A percentile compares a stretch with the other conserved stretches of the same genome.
These are phyloP conservation scores for Tulasnella sp. DNA, from an alignment of 768 basidiomycete genomes.

Conservation along the genomic window DNA sequence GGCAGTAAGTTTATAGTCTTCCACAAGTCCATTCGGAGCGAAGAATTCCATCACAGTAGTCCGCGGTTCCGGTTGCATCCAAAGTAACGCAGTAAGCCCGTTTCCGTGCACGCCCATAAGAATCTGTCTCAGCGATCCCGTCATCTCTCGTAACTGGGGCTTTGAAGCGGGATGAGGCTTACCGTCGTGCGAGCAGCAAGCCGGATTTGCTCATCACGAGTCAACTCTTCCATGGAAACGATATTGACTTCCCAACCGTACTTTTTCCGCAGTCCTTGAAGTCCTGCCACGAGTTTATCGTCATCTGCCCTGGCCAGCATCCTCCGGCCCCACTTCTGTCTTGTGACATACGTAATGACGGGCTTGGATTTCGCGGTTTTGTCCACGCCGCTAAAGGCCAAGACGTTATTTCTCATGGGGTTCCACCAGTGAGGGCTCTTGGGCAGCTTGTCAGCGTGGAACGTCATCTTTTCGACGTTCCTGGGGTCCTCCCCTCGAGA, in stretches of 20 bases:
- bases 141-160: conserved; percentile 49
- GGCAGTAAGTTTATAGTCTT: conserved; percentile 63
- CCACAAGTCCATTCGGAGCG: conserved; percentile 65
- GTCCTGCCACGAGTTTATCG: conserved; percentile 26
- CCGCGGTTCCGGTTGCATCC: conserved; percentile 64
- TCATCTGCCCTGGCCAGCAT: conserved; percentile 28
- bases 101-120: conserved; percentile 81
- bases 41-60: conserved; percentile 80
- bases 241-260: conserved; percentile 39
- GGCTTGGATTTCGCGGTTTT: conserved; percentile 31
- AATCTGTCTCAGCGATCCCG: conserved; percentile 44
- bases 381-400: conserved; percentile 25
- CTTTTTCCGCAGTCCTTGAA: conserved; percentile 26
- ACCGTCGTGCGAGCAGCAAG: conserved; percentile 29
- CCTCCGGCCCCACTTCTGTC: conserved; percentile 39
- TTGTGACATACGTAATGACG: conserved; percentile 31
- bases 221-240: conserved; percentile 30
- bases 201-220: conserved; percentile 29
- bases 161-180: conserved; percentile 59
- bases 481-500: conserved; percentile 44
- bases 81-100: conserved; percentile 71
- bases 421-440: conserved; percentile 79
- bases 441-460: conserved; percentile 30
- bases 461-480: conserved; percentile 27
- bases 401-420: conserved; percentile 27